Evolutionary conservation across 2,329 filamentous ascomycete genomes (phyloP).

Genomic region (Verticillium tricorpus): DNA sequence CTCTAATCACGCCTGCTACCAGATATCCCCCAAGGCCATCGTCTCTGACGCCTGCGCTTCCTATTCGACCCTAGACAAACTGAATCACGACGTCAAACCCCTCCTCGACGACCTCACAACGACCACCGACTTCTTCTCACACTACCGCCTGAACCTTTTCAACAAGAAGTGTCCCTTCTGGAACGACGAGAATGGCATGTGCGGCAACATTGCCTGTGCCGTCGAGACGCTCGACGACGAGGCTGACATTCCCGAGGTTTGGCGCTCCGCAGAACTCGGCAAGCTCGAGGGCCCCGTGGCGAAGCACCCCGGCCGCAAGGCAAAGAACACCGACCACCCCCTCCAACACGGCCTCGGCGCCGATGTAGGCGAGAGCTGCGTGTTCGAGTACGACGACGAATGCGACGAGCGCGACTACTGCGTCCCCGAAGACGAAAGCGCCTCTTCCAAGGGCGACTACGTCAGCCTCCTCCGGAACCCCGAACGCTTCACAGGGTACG

Average conservation of each 20-base stretch:
- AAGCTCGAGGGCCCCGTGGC: conserved; percentile 89
- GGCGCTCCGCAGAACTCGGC: conserved; percentile 86
- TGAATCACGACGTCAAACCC: conserved; percentile 75
- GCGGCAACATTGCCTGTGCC: conserved; percentile 93
- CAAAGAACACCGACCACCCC: conserved; percentile 61
- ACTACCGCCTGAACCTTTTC: conserved; percentile 93
- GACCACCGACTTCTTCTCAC: conserved; percentile 94
- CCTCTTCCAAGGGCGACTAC: conserved; percentile 85
- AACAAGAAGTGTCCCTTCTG: conserved; percentile 95
- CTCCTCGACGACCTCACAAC: conserved; percentile 75
- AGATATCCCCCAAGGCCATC: conserved; percentile 86
- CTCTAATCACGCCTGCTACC: conserved; percentile 35
- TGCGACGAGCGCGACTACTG: conserved; percentile 97
- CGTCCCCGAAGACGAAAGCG: conserved; percentile 88
- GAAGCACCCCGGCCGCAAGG: conserved; percentile 77
- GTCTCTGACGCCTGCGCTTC: conserved; percentile 94
- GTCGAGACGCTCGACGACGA: conserved; percentile 95
- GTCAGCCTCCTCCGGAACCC: conserved; percentile 92
- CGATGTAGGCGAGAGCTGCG: conserved; percentile 87
- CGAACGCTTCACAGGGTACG: conserved; percentile 92
- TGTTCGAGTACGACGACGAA: conserved; percentile 95
- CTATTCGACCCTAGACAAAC: conserved; percentile 79
- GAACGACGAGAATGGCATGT: conserved; percentile 89
- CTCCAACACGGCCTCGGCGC: conserved; percentile 80
- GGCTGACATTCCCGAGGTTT: conserved; percentile 85